A percentile compares a stretch with the other conserved stretches of the same genome.
phyloP scores from a whole-genome alignment of 768 basidiomycete genomes.

The Chalciporus chontae region DNA sequence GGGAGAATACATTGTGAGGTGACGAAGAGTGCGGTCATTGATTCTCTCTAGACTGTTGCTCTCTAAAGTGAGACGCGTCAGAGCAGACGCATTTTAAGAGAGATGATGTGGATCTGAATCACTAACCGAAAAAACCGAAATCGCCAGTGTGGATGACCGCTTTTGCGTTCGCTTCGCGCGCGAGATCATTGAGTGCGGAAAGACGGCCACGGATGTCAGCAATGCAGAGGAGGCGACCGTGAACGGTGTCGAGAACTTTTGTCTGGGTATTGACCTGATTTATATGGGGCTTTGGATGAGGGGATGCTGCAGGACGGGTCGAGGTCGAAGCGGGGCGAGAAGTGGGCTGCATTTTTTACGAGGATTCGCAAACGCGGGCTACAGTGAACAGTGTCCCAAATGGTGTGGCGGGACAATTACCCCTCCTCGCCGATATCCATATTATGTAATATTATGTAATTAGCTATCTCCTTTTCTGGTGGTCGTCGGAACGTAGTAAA shows the following conservation, averaged over 20 bases:
- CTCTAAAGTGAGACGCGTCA: constrained; percentile 45
- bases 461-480: constrained; percentile 16
- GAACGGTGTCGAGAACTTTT: constrained; percentile 72
- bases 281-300: constrained; percentile 43
- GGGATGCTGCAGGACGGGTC: constrained; percentile 55
- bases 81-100: constrained; percentile 1
- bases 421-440: not conserved
- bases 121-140: constrained; percentile 94
- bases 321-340: constrained; percentile 61
- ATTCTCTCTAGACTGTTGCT: constrained; percentile 80
- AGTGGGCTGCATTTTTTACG: constrained; percentile 47
- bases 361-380: constrained; percentile 20
- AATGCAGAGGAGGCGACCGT: constrained; percentile 88
- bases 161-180: constrained; percentile 81
- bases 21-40: constrained; percentile 92
- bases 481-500: constrained; percentile 13
- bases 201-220: constrained; percentile 91
- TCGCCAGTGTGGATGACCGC: constrained; percentile 98
- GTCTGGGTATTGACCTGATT: constrained; percentile 70
- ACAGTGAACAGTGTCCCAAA: constrained; percentile 4
- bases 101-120: constrained; percentile 3
- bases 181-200: constrained; percentile 86
- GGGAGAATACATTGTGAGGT: constrained; percentile 95
- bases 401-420: constrained; percentile 11
- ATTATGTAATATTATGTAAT: constrained; percentile 24